phyloP scores from a whole-genome alignment of 106 monocot species.

The Vanilla planifolia region DNA sequence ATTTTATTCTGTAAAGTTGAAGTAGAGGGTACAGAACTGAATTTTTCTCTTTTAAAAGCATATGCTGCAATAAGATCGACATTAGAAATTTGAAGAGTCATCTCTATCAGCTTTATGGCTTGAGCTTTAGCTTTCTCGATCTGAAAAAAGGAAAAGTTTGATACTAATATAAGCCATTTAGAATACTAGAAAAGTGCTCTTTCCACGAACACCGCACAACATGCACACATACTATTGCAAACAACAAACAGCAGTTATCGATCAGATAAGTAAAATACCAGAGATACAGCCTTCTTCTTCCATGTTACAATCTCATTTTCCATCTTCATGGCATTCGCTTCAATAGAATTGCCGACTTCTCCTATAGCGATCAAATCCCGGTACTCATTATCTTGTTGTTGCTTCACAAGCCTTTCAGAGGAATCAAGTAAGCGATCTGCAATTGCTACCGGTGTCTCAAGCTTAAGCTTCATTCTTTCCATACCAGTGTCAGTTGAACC shows the following conservation, averaged over 20 bases:
- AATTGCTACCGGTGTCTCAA: conserved; percentile 81
- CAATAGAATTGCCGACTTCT: conserved; percentile 44
- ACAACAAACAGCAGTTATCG: too few relatives aligned
- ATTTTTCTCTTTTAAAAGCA: conserved; percentile 62
- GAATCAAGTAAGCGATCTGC: conserved; percentile 64
- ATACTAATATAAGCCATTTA: not conserved
- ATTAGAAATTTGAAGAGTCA: conserved; percentile 82
- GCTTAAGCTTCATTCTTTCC: conserved; percentile 86
- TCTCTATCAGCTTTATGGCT: conserved; percentile 61
- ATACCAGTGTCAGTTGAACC: conserved; percentile 77
- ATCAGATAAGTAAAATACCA: conserved; percentile 34
- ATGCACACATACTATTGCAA: too few relatives aligned
- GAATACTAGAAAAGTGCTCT: not conserved
- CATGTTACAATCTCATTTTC: conserved; percentile 66
- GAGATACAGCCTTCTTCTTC: conserved; percentile 48
- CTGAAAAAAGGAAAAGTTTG: conserved; percentile 29
- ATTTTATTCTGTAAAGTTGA: conserved; percentile 81
- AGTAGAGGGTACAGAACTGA: conserved; percentile 29
- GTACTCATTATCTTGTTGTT: conserved; percentile 51
- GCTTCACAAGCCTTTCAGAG: conserved; percentile 46
- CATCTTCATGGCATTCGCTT: conserved; percentile 52
- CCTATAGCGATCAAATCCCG: conserved; percentile 54
- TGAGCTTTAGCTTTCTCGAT: conserved; percentile 60
- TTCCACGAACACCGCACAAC: not conserved
- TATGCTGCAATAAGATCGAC: conserved; percentile 73